Percentiles rank a stretch among this genome's conserved stretches.
Evolutionary conservation across 306 rosid genomes (phyloP).

Genomic region (Aeschynomene evenia): DNA sequence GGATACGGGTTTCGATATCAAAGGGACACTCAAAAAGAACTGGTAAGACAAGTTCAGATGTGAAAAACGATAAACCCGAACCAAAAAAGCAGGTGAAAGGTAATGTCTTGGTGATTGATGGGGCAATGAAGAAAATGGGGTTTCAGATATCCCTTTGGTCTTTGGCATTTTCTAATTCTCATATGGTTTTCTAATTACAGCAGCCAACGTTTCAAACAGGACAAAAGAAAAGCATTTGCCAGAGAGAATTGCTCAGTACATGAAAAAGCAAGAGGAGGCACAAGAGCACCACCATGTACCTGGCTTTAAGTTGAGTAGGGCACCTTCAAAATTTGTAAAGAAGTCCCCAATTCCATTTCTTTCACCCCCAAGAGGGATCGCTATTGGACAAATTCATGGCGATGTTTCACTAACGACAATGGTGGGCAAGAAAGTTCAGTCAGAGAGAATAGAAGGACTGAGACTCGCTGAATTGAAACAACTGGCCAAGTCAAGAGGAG

Average conservation of each 20-base stretch:
- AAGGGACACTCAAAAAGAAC: slow-evolving; percentile 21
- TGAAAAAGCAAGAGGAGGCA: slow-evolving; percentile 17
- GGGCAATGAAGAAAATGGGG: background rate
- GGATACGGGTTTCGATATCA: slow-evolving; percentile 54
- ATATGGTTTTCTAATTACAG: slow-evolving; percentile 15
- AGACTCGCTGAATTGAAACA: slow-evolving; percentile 56
- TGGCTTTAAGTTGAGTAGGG: slow-evolving; percentile 39
- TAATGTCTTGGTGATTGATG: background rate
- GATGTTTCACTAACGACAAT: slow-evolving; percentile 4
- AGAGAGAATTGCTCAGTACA: slow-evolving; percentile 16
- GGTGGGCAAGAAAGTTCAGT: slow-evolving; percentile 26
- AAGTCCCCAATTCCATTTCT: slow-evolving; percentile 55
- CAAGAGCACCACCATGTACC: slow-evolving; percentile 1
- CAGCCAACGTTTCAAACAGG: slow-evolving; percentile 33
- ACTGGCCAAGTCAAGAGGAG: slow-evolving; percentile 56
- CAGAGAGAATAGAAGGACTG: slow-evolving; percentile 42
- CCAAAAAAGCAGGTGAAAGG: slow-evolving; percentile 42
- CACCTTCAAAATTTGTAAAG: slow-evolving; percentile 53
- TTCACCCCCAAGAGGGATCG: slow-evolving; percentile 20
- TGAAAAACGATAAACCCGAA: slow-evolving; percentile 31
- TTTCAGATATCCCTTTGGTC: background rate
- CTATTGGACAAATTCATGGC: background rate
- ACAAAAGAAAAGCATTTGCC: slow-evolving; percentile 2
- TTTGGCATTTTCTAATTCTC: background rate
- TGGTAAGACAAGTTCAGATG: slow-evolving; percentile 14